These are phyloP conservation scores for Colletotrichum tofieldiae DNA, from an alignment of 2,329 filamentous ascomycete genomes.

Conservation along the genomic window DNA sequence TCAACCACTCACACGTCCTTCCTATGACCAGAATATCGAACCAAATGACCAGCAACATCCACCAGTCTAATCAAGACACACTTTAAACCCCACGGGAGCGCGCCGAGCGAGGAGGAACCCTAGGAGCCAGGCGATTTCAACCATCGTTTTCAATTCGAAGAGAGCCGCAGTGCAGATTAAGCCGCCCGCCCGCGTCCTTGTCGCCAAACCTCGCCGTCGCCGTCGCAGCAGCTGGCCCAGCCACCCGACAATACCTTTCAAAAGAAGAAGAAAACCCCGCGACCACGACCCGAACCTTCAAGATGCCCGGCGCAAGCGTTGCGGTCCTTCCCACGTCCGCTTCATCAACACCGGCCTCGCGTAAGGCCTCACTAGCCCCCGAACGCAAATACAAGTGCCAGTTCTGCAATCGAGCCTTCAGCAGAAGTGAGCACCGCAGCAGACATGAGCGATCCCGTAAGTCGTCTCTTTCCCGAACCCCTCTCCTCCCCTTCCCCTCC, in stretches of 20 bases:
- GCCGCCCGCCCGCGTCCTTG: constrained; percentile 48
- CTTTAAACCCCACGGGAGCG: constrained; percentile 81
- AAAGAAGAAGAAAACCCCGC: constrained; percentile 41
- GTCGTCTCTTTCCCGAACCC: constrained; percentile 59
- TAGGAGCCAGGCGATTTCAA: constrained; percentile 69
- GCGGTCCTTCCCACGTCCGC: constrained; percentile 75
- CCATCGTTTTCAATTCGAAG: constrained; percentile 65
- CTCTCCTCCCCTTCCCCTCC: constrained; percentile 32
- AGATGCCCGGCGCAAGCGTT: constrained; percentile 81
- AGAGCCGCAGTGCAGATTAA: constrained; percentile 51
- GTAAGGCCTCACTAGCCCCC: constrained; percentile 83
- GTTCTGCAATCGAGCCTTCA: constrained; percentile 98
- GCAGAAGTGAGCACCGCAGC: constrained; percentile 95
- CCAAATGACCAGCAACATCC: constrained; percentile 47
- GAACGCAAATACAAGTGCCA: constrained; percentile 99
- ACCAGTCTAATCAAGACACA: constrained; percentile 64
- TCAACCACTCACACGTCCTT: constrained; percentile 41
- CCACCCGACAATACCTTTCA: constrained; percentile 43
- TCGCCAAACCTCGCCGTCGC: constrained; percentile 47
- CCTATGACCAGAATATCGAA: constrained; percentile 47
- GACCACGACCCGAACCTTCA: constrained; percentile 57
- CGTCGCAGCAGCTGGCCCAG: constrained; percentile 39
- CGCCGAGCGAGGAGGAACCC: constrained; percentile 67
- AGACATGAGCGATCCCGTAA: constrained; percentile 98
- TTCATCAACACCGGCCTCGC: constrained; percentile 78